Percentiles rank a stretch among this genome's conserved stretches.
These are phyloP conservation scores for Xylaria sp. DNA, from an alignment of 2,329 filamentous ascomycete genomes.

Conservation along the genomic window DNA sequence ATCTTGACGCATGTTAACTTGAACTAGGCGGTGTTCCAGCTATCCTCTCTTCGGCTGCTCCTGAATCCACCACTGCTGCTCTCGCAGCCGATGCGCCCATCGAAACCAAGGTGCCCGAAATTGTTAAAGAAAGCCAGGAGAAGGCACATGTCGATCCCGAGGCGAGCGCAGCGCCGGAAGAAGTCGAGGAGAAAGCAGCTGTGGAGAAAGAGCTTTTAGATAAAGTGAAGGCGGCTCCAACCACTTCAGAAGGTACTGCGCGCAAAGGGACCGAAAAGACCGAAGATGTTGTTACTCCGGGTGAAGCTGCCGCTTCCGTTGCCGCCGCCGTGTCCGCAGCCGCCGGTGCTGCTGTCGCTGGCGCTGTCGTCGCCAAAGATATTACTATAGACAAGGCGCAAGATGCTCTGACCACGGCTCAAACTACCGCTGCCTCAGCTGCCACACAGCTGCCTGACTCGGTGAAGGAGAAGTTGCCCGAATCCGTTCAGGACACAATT, in stretches of 20 bases:
- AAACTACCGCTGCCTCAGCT: conserved; percentile 35
- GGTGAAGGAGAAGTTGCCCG: conserved; percentile 58
- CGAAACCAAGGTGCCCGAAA: conserved; percentile 59
- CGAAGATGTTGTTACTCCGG: conserved; percentile 50
- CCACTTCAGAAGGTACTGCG: conserved; percentile 62
- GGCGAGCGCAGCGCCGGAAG: conserved; percentile 67
- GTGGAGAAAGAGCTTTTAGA: conserved; percentile 74
- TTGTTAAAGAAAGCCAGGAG: conserved; percentile 75
- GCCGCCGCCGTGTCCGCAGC: conserved; percentile 51
- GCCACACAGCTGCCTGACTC: conserved; percentile 59
- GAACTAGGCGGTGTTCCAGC: conserved; percentile 33
- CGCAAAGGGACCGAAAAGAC: conserved; percentile 60
- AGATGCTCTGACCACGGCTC: conserved; percentile 44
- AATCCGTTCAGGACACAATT: conserved; percentile 55
- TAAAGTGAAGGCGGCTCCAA: conserved; percentile 66
- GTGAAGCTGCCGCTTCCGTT: conserved; percentile 49
- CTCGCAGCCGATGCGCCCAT: conserved; percentile 51
- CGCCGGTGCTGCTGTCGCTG: conserved; percentile 43
- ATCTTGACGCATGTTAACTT: conserved; percentile 17
- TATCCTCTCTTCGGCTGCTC: conserved; percentile 46
- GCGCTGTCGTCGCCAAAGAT: conserved; percentile 49
- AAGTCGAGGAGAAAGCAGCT: conserved; percentile 73
- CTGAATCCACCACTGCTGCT: conserved; percentile 49
- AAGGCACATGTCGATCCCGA: conserved; percentile 69
- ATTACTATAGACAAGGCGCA: conserved; percentile 48